Evolutionary conservation across 805 yeast species (phyloP).

Genomic region (Danielia reshetovae): DNA sequence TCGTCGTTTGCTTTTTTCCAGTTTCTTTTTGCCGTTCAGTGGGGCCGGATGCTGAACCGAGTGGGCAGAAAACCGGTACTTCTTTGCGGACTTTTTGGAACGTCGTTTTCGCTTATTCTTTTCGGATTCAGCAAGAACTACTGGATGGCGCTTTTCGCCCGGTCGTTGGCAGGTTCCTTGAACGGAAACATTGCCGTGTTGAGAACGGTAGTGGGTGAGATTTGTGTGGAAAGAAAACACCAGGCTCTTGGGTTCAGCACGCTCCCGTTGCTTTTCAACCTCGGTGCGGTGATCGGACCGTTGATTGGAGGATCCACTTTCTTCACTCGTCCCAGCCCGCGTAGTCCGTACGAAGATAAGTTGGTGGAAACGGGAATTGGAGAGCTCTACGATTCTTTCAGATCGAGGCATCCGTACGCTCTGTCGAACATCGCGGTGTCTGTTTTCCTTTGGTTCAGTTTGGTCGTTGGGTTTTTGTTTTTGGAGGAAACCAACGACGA

Average conservation of each 20-base stretch:
- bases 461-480: conserved; percentile 40
- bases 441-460: conserved; percentile 29
- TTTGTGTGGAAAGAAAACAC: conserved; percentile 51
- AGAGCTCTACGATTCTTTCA: conserved; percentile 20
- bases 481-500: conserved; percentile 51
- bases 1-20: conserved; percentile 60
- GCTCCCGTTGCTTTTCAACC: conserved; percentile 57
- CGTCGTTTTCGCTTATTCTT: conserved; percentile 42
- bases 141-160: conserved; percentile 49
- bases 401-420: conserved; percentile 45
- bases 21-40: conserved; percentile 51
- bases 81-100: conserved; percentile 49
- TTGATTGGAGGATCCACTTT: conserved; percentile 49
- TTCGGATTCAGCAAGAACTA: conserved; percentile 55
- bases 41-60: conserved; percentile 55
- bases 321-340: conserved; percentile 41
- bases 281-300: conserved; percentile 62
- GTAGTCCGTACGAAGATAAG: conserved; percentile 13
- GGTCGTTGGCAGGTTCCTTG: conserved; percentile 51
- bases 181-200: conserved; percentile 67
- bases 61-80: conserved; percentile 56
- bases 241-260: conserved; percentile 62
- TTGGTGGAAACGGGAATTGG: not conserved
- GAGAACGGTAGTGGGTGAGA: conserved; percentile 59
- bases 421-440: conserved; percentile 50